Evolutionary conservation across 108 stramenopile species (phyloP).

Genomic region (Nannochloropsis gaditana): DNA sequence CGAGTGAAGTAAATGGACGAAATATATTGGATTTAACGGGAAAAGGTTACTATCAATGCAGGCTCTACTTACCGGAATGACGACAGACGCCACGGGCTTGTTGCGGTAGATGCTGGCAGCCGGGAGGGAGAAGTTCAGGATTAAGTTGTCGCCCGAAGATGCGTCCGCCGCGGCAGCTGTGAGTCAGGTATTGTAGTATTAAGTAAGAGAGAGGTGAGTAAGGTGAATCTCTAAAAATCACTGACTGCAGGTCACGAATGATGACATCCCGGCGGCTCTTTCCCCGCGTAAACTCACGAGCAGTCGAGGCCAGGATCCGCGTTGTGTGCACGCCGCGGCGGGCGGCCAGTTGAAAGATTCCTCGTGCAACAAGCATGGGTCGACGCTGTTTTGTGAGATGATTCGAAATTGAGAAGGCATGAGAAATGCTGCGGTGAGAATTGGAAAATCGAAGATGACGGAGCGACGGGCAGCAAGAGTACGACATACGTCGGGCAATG

Average conservation of each 20-base stretch:
- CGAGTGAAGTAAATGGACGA: too few relatives aligned
- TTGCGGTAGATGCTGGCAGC: slow-evolving; percentile 15
- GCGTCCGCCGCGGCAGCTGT: neutral
- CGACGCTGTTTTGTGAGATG: too few relatives aligned
- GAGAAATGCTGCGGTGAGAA: too few relatives aligned
- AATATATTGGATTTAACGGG: too few relatives aligned
- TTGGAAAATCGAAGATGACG: too few relatives aligned
- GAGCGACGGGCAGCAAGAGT: too few relatives aligned
- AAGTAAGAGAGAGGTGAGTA: neutral
- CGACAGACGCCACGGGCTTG: neutral
- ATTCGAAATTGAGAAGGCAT: too few relatives aligned
- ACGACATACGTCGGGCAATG: too few relatives aligned
- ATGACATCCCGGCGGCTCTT: neutral
- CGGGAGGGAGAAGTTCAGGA: slow-evolving; percentile 15
- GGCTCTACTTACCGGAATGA: neutral
- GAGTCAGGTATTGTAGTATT: neutral
- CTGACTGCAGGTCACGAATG: neutral
- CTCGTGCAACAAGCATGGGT: neutral
- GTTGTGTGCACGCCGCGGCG: slow-evolving; percentile 1
- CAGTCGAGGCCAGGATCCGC: slow-evolving; percentile 4
- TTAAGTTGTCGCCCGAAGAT: neutral
- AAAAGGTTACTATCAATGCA: too few relatives aligned
- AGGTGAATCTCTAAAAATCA: neutral
- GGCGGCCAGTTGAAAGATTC: neutral
- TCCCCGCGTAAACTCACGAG: neutral